Evolutionary conservation across 129 eudicot genomes (phyloP), one percentile per base, ranked within the genome.

Genomic region (Glebionis coronaria): DNA sequence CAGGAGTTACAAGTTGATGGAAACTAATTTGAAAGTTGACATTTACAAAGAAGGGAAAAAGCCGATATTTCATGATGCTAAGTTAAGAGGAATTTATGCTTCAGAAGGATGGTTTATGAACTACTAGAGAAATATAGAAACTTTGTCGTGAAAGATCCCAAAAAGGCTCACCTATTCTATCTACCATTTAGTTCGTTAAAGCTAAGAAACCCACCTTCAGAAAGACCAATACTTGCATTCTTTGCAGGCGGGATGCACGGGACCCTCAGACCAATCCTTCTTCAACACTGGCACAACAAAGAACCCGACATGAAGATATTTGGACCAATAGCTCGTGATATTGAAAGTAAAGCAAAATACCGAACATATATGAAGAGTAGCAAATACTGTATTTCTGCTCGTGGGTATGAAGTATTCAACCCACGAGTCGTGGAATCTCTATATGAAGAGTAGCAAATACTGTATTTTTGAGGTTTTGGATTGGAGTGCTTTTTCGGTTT

Each of bases 231-330:
- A n/a, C 70, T 87, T 25, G 92, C 91, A 8, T 87, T 90, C 70
- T 90, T 87, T 77, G 87, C 97, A 5, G 95, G 97, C 9, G 73
- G 87, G 4, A 76, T 84, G 81, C 97, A 90, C 21, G 95, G 97
- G 40, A 68, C 79, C 69, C 85, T 90, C 44, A 88, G 97, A 38
- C 97, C 91, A 0, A 54, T 82, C 27, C 76, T 90, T 7, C 73
- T 90, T 23, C 72, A 79, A 27, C 63, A 83, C 6, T 90, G 91
- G 97, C 73, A 67, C 25, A 69, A 84, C 67, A 84, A 79, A 69
- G 87, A 80, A 18, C 68, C 87, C 0, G 95, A 90, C 76, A 82
- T 90, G 82, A 82, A 78, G 69, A 82, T 90, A 27, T 18, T 73
- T 4, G 92, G 95, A 59, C 92, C 85, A 7, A 76, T 90, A 87